Evolutionary conservation across 2,329 filamentous ascomycete genomes (phyloP).

Genomic region (Leptographium procerum): DNA sequence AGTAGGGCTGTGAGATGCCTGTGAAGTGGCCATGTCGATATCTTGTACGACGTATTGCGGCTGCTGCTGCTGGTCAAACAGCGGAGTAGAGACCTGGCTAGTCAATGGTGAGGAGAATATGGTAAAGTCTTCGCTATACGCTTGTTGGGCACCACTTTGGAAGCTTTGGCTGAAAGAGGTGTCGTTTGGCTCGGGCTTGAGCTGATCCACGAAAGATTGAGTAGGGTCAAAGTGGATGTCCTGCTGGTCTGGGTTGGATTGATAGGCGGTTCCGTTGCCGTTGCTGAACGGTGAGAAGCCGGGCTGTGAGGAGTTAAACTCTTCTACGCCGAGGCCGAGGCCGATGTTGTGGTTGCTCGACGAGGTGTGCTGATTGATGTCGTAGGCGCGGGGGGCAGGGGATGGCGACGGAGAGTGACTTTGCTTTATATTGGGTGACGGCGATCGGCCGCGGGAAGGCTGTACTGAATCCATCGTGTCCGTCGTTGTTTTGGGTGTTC

Average conservation of each 20-base stretch:
- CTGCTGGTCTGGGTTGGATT: constrained; percentile 21
- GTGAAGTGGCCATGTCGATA: constrained; percentile 43
- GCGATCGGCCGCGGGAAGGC: constrained; percentile 45
- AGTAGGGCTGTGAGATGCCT: constrained; percentile 44
- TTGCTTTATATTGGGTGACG: constrained; percentile 55
- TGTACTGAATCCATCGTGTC: constrained; percentile 40
- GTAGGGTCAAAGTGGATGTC: constrained; percentile 30
- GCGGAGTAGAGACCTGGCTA: constrained; percentile 49
- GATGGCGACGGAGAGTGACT: constrained; percentile 46
- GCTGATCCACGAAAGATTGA: constrained; percentile 33
- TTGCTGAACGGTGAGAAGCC: constrained; percentile 34
- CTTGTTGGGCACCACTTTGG: constrained; percentile 32
- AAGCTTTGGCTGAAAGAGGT: constrained; percentile 23
- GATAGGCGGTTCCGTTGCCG: constrained; percentile 33
- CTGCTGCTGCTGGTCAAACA: constrained; percentile 41
- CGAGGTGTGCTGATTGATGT: constrained; percentile 18
- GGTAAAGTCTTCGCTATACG: constrained; percentile 48
- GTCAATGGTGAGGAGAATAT: constrained; percentile 48
- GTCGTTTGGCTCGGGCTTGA: constrained; percentile 19
- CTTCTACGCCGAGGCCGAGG: constrained; percentile 45
- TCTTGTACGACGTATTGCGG: constrained; percentile 31
- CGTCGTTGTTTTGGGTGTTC: constrained; percentile 2
- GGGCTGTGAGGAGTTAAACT: constrained; percentile 28
- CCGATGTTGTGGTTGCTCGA: constrained; percentile 22
- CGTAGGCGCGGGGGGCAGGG: constrained; percentile 40